Evolutionary conservation across 805 yeast genomes (phyloP), one percentile per base, ranked within the genome.

Genomic region (Ogataea philodendri): DNA sequence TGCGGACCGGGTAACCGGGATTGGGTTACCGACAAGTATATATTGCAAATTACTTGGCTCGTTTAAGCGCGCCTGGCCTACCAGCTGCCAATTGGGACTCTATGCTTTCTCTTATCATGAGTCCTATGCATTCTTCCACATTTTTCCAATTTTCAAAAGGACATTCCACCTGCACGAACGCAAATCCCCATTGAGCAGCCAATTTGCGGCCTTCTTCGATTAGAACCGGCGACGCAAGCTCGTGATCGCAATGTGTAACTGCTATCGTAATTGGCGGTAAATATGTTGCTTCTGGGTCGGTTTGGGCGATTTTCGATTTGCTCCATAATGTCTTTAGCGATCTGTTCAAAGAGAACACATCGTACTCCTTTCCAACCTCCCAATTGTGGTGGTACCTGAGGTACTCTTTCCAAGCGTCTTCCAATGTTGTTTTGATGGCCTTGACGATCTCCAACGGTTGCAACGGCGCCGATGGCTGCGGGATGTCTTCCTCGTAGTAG

Each of bases 351-450:
- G 84, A 76, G 47, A 76, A 79, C 0, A 78, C 67, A 51, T 83
- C 93, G 25, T 74, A 72, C 53, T 83, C 93, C 49, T 74, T 67
- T 3, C 87, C 86, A 26, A 65, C 63, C 32, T 76, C 71, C 82
- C 86, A 78, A 21, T 66, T 64, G 15, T 59, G 62, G 42, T 72
- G 70, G 51, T 75, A 83, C 7, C 67, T 65, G 35, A 72, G 56
- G 50, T 69, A 83, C 49, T 81, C 88, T 21, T 63, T 67, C 93
- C 93, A 83, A 1, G 89, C 90, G 42, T 82, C 87, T 9, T 69
- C 66, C 14, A 83, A 65, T 1, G 84, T 74, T 4, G 66, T 67
- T 45, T 77, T 69, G 39, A 82, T 73, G 1, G 69, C 61, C 17
- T 72, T 56, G 9, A 72, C 51, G 14, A 69, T 49, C 20, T 63